Base-by-base conservation (phyloP, 768 basidiomycete genomes). In the Pleurotus giganteus region DNA sequence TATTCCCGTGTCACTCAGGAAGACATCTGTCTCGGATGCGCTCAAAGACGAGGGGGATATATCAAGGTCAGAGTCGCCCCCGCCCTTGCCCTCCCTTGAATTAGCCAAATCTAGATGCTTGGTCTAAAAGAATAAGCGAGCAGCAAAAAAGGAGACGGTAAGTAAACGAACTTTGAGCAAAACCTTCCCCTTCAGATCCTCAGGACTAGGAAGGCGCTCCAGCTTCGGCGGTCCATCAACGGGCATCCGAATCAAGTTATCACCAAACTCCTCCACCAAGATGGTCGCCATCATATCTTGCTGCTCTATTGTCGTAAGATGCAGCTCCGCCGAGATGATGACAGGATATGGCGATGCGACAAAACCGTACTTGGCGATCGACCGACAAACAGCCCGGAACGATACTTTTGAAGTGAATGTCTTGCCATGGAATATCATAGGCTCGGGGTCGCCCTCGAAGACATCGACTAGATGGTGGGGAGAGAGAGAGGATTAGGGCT, bases 251-350 rank as follows among this genome's bases (percentile, higher is more conserved):
- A 77, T 57, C 2, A 77, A 62, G 13, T 61, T 63, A 29, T 78
- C 76, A 1, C 77, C 77, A 58, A 83, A 83, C 4, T 77, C 74
- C 43, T 72, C 66, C 1, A 60, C 63, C 77, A 79, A 78, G 54
- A 79, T 78, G 27, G 71, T 68, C 23, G 72, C 78, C 37, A 81
- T 73, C 62, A 71, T 70, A 53, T 80, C 77, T 55, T 84, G 77
- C 59, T 83, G 78, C 34, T 82, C 79, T 4, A 75, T 73, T 2
- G 81, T 77, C 69, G 94, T 97, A 19, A 51, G 31, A 64, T 98
- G 96, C 4, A 97, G 82, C 73, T 99, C 97, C n/a, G 94, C 92
- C 3, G 94, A 96, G 52, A 99, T 91, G 71, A 99, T 91, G 67
- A 99, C 81, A 0, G 97, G 97, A 68, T 94, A 98, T 0, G 94